These are phyloP conservation scores for Verruconis gallopava DNA, from an alignment of 2,329 filamentous ascomycete genomes.

Conservation along the genomic window DNA sequence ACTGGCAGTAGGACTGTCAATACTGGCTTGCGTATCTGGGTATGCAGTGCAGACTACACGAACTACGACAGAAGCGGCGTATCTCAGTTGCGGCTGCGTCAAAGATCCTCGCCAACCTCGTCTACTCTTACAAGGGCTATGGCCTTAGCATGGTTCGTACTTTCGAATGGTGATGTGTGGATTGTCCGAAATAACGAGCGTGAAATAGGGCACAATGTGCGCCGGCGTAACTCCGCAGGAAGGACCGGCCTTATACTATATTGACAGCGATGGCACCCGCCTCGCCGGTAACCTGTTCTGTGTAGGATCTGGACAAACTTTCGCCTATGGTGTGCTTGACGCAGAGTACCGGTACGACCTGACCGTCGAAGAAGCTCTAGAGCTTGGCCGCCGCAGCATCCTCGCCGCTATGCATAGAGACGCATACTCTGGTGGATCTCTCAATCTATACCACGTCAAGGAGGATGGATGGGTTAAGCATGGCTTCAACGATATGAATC, in stretches of 20 bases:
- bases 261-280: conserved; percentile 91
- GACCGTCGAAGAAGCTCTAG: conserved; percentile 73
- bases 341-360: conserved; percentile 90
- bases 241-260: conserved; percentile 96
- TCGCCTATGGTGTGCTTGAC: conserved; percentile 95
- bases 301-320: conserved; percentile 95
- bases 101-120: conserved; percentile 96
- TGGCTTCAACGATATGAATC: conserved; percentile 95
- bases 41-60: conserved; percentile 98
- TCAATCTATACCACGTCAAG: conserved; percentile 99
- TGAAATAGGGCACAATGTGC: conserved; percentile 80
- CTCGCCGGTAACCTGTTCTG: conserved; percentile 94
- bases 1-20: conserved; percentile 91
- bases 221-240: conserved; percentile 91
- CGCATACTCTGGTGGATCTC: conserved; percentile 96
- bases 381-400: conserved; percentile 84
- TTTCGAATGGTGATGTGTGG: background rate
- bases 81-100: conserved; percentile 95
- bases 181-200: conserved; percentile 11
- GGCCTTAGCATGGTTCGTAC: conserved; percentile 71
- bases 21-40: conserved; percentile 99
- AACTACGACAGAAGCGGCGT: conserved; percentile 96
- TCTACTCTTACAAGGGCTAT: conserved; percentile 98
- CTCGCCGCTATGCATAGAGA: conserved; percentile 92
- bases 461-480: conserved; percentile 98